Conservation (phyloP, 768 basidiomycete species). For the Rhodotorula sphaerocarpa region DNA sequence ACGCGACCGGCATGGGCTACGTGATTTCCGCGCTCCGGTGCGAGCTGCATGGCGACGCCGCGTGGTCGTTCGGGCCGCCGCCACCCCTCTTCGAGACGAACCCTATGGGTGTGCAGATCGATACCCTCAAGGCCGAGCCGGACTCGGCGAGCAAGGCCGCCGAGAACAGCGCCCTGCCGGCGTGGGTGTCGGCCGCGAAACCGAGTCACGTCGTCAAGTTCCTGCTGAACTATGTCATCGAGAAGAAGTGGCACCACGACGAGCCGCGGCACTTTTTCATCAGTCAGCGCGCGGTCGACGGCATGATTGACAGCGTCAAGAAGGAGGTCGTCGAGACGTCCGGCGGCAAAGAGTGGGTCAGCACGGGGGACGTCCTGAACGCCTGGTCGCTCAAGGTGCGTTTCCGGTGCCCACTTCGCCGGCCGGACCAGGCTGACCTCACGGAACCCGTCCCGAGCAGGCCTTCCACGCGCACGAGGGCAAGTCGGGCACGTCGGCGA, state of each 20-base stretch:
- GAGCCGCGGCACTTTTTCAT: background rate
- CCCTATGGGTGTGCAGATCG: background rate
- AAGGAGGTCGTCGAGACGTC: background rate
- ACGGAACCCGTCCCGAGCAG: background rate
- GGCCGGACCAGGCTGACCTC: background rate
- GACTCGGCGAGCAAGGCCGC: background rate
- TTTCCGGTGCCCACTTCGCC: background rate
- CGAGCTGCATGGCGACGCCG: conserved; percentile 4
- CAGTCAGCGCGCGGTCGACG: background rate
- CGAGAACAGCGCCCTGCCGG: background rate
- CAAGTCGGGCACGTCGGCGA: background rate
- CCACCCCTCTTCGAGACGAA: background rate
- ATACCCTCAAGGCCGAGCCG: background rate
- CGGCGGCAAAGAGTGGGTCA: conserved; percentile 8
- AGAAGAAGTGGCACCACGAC: background rate
- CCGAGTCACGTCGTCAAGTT: background rate
- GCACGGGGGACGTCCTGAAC: background rate
- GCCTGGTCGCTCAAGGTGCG: conserved; percentile 5
- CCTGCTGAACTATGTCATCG: background rate
- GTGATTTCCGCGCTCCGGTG: background rate
- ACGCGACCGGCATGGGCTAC: background rate
- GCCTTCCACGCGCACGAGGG: background rate
- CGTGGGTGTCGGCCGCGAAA: background rate
- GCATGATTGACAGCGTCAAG: background rate
- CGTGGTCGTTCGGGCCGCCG: background rate